These are phyloP conservation scores for Kwoniella mangroviensis DNA, from an alignment of 768 basidiomycete species.

Conservation along the genomic window DNA sequence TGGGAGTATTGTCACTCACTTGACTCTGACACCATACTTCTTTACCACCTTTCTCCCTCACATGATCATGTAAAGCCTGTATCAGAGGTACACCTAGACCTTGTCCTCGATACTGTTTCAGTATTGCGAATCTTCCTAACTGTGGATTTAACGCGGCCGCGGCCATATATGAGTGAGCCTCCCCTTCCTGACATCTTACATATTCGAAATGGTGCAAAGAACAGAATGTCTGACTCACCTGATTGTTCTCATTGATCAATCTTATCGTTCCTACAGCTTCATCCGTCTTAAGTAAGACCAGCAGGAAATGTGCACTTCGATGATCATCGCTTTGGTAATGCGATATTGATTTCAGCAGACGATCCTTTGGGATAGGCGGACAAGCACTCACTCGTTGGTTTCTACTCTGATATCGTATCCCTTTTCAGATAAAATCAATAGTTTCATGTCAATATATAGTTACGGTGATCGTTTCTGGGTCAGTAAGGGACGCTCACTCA, in stretches of 20 bases:
- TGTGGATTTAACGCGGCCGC: neutral
- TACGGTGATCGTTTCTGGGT: neutral
- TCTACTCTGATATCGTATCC: constrained; percentile 30
- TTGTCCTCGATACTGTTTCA: constrained; percentile 20
- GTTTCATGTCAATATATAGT: neutral
- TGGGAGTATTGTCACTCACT: constrained; percentile 6
- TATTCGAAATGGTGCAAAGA: neutral
- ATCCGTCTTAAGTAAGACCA: neutral
- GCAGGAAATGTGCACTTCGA: constrained; percentile 32
- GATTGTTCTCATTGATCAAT: constrained; percentile 16
- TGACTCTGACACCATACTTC: constrained; percentile 31
- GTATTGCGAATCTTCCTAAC: constrained; percentile 34
- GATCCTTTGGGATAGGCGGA: neutral
- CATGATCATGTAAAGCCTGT: constrained; percentile 26
- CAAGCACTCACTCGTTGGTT: constrained; percentile 26
- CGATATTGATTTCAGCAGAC: neutral
- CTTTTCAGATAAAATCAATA: neutral
- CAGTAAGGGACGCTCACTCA: neutral
- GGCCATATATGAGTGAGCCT: no score
- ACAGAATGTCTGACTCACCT: constrained; percentile 18
- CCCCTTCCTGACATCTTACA: no score
- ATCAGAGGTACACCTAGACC: constrained; percentile 27
- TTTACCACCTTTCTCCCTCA: constrained; percentile 24
- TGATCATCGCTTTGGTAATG: constrained; percentile 26
- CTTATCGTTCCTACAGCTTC: constrained; percentile 25